These are phyloP conservation scores for Coemansia sp. DNA, from an alignment of 192 early-diverging fungal species.

Conservation along the genomic window DNA sequence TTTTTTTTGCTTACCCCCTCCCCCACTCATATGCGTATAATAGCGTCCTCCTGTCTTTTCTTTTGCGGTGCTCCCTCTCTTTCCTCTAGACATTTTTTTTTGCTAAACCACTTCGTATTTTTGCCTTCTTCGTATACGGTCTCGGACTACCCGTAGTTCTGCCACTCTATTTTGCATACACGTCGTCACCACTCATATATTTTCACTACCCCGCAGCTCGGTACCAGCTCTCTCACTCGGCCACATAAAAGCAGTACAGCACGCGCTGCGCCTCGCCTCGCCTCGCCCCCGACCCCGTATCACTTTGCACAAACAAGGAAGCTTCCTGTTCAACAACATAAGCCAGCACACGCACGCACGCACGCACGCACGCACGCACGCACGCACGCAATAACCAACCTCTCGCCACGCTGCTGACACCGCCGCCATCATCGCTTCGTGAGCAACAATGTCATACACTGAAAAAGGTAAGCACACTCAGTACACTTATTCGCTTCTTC, in stretches of 20 bases:
- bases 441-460: constrained; percentile 21
- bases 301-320: background rate
- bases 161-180: background rate
- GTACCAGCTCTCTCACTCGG: background rate
- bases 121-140: background rate
- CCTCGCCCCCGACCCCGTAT: background rate
- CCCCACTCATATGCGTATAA: background rate
- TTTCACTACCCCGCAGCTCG: background rate
- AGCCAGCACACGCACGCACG: background rate
- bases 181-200: background rate
- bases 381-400: too few relatives aligned
- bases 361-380: too few relatives aligned
- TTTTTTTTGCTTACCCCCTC: background rate
- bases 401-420: background rate
- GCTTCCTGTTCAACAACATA: background rate
- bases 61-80: constrained; percentile 1
- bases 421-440: background rate
- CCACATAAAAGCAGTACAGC: constrained; percentile 1
- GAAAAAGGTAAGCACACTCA: constrained; percentile 37
- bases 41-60: background rate
- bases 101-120: constrained; percentile 2
- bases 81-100: constrained; percentile 9
- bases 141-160: background rate
- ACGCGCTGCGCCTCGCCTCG: background rate
- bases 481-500: constrained; percentile 3